Evolutionary conservation across 2,329 filamentous ascomycete species (phyloP).

Genomic region (Claviceps lovelessii): DNA sequence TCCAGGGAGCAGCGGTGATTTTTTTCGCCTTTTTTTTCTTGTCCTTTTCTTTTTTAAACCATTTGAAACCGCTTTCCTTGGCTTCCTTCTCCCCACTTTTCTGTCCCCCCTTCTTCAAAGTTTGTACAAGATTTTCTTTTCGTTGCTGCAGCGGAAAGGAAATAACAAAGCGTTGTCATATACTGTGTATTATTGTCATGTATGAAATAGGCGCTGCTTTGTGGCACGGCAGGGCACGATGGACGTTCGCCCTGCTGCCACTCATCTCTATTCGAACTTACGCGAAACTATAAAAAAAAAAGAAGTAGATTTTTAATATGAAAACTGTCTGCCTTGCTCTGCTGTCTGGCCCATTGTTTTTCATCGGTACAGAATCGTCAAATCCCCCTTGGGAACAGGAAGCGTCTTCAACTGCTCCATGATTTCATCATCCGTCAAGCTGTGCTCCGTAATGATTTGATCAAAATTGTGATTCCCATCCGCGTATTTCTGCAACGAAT

Average conservation of each 20-base stretch:
- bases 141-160: too few species aligned
- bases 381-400: conserved; percentile 35
- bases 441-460: conserved; percentile 66
- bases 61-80: too few species aligned
- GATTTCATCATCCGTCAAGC: conserved; percentile 55
- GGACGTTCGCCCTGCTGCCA: not conserved
- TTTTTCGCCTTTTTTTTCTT: too few species aligned
- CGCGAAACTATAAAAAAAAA: not conserved
- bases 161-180: not conserved
- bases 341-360: too few species aligned
- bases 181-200: not conserved
- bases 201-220: not conserved
- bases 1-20: not conserved
- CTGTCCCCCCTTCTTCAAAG: too few species aligned
- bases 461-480: conserved; percentile 68
- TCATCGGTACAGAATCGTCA: conserved; percentile 34
- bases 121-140: too few species aligned
- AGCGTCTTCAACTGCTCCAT: conserved; percentile 51
- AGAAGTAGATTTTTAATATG: too few species aligned
- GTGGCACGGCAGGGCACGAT: not conserved
- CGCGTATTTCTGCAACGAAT: conserved; percentile 50
- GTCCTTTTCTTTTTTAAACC: too few species aligned
- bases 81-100: too few species aligned
- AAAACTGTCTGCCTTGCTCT: too few species aligned
- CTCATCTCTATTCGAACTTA: not conserved